Evolutionary conservation across 352 stramenopile genomes (phyloP).

Genomic region (Phytophthora multivora): DNA sequence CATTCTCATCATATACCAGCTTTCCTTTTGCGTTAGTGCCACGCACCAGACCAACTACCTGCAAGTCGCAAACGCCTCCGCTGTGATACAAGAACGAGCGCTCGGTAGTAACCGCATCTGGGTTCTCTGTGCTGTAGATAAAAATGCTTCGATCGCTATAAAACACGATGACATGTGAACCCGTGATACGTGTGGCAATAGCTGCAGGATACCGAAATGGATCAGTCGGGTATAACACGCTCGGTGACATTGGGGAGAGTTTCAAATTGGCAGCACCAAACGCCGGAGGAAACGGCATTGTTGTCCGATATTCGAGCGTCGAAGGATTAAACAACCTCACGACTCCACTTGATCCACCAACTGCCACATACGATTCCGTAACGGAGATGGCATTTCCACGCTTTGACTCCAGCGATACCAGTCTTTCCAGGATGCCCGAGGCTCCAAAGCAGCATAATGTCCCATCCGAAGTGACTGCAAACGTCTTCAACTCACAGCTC

Average conservation of each 20-base stretch:
- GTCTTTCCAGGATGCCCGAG: slow-evolving; percentile 71
- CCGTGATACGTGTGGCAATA: slow-evolving; percentile 64
- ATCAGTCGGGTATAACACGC: slow-evolving; percentile 52
- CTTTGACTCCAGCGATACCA: slow-evolving; percentile 72
- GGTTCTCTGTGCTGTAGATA: slow-evolving; percentile 69
- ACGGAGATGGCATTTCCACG: slow-evolving; percentile 73
- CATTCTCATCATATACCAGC: slow-evolving; percentile 47
- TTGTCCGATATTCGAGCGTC: slow-evolving; percentile 75
- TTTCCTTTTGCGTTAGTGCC: slow-evolving; percentile 67
- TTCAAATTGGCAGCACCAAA: slow-evolving; percentile 53
- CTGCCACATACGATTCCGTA: slow-evolving; percentile 73
- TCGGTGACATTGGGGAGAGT: slow-evolving; percentile 5
- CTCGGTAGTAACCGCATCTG: slow-evolving; percentile 51
- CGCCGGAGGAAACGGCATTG: slow-evolving; percentile 76
- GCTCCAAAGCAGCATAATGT: slow-evolving; percentile 81
- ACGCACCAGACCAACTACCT: slow-evolving; percentile 51
- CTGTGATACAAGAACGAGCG: slow-evolving; percentile 87
- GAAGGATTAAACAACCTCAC: slow-evolving; percentile 76
- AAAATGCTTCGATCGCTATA: slow-evolving; percentile 87
- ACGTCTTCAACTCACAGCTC: slow-evolving; percentile 65
- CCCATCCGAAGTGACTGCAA: slow-evolving; percentile 70
- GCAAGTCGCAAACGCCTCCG: slow-evolving; percentile 67
- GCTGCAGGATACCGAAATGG: slow-evolving; percentile 61
- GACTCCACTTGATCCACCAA: slow-evolving; percentile 65
- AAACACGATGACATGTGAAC: slow-evolving; percentile 62